phyloP scores from a whole-genome alignment of 352 stramenopile species.

The Pythium chondricola region DNA sequence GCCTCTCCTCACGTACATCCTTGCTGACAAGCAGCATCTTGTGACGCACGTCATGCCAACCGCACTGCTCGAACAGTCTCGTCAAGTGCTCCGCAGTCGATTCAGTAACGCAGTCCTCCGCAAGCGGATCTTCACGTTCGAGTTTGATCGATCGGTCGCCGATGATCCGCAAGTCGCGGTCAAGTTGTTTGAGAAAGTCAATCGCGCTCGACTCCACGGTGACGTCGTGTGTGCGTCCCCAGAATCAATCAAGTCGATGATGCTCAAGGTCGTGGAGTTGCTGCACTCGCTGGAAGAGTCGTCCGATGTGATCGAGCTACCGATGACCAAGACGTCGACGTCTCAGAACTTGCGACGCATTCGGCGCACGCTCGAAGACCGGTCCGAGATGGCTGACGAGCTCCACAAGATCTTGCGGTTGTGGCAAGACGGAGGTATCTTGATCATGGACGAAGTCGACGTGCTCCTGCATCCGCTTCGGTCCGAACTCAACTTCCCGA shows the following conservation, averaged over 20 bases:
- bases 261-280: conserved; percentile 97
- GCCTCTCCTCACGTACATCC: conserved; percentile 96
- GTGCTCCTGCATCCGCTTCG: conserved; percentile 87
- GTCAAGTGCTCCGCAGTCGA: conserved; percentile 94
- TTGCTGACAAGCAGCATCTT: conserved; percentile 93
- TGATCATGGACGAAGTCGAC: conserved; percentile 93
- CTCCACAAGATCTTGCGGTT: conserved; percentile 82
- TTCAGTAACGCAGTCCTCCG: conserved; percentile 96
- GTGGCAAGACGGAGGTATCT: conserved; percentile 91
- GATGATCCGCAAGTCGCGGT: conserved; percentile 58
- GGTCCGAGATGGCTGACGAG: conserved; percentile 88
- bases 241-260: conserved; percentile 99
- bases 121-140: conserved; percentile 99
- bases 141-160: conserved; percentile 95
- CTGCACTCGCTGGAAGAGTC: conserved; percentile 88
- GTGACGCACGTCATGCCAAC: conserved; percentile 98
- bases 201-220: conserved; percentile 81
- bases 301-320: conserved; percentile 58
- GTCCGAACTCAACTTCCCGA: conserved; percentile 89
- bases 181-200: conserved; percentile 80
- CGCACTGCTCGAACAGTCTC: conserved; percentile 97
- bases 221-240: conserved; percentile 98
- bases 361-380: conserved; percentile 59
- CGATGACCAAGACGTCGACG: conserved; percentile 29
- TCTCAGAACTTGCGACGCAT: conserved; percentile 75